Conservation (phyloP, 768 basidiomycete genomes). For the Termitomyces sp. region DNA sequence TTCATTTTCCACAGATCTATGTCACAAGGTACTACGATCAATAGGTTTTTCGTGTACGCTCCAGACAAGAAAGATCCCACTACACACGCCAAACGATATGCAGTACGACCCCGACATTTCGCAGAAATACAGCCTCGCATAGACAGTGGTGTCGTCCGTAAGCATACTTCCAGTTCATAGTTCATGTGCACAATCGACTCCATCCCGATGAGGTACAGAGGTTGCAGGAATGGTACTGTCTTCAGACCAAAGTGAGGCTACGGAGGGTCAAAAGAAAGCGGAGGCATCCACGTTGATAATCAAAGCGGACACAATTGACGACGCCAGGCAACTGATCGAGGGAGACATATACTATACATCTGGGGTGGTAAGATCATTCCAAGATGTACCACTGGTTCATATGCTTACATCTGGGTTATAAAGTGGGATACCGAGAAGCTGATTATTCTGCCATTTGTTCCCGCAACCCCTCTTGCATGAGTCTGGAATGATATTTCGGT, state of each 20-base stretch:
- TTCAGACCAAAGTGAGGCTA: slow-evolving; percentile 36
- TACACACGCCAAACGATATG: slow-evolving; percentile 38
- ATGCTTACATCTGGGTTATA: background rate
- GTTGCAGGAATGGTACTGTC: slow-evolving; percentile 47
- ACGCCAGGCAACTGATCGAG: slow-evolving; percentile 28
- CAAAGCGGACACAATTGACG: slow-evolving; percentile 48
- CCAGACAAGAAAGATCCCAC: slow-evolving; percentile 48
- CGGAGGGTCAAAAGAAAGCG: slow-evolving; percentile 33
- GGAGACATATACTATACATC: slow-evolving; percentile 34
- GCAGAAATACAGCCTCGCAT: slow-evolving; percentile 31
- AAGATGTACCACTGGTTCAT: background rate
- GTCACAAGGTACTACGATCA: slow-evolving; percentile 7
- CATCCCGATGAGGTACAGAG: slow-evolving; percentile 25
- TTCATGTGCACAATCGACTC: background rate
- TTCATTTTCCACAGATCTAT: slow-evolving; percentile 1
- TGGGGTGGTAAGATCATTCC: slow-evolving; percentile 29
- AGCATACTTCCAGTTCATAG: slow-evolving; percentile 11
- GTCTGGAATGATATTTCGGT: slow-evolving; percentile 1
- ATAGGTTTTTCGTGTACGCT: slow-evolving; percentile 50
- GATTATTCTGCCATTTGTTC: slow-evolving; percentile 44
- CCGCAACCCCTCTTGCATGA: slow-evolving; percentile 28
- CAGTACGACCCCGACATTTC: slow-evolving; percentile 43
- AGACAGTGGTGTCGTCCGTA: slow-evolving; percentile 39
- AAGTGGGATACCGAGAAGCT: slow-evolving; percentile 63
- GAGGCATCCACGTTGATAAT: slow-evolving; percentile 50